phyloP scores from a whole-genome alignment of 2,329 filamentous ascomycete genomes.

The Davidsoniella neocaledoniae region DNA sequence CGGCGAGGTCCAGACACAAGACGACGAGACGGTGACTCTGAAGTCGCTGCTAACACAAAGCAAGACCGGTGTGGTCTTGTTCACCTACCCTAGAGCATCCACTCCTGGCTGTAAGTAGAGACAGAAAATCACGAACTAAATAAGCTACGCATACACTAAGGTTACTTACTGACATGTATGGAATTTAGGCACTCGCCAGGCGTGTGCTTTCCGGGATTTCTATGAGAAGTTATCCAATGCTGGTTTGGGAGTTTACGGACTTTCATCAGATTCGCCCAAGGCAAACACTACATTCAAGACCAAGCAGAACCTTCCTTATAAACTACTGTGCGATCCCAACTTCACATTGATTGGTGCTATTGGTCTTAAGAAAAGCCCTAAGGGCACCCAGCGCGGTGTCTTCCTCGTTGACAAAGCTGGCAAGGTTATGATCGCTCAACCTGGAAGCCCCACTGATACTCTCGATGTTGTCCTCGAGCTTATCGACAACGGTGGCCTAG shows the following conservation, averaged over 20 bases:
- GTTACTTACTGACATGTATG: slow-evolving; percentile 3
- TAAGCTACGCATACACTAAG: neutral
- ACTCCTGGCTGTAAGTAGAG: slow-evolving; percentile 72
- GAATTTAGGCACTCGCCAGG: slow-evolving; percentile 72
- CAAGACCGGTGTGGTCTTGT: slow-evolving; percentile 72
- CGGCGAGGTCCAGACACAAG: slow-evolving; percentile 67
- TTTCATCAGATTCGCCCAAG: slow-evolving; percentile 76
- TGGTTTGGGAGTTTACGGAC: slow-evolving; percentile 75
- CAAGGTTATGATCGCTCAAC: slow-evolving; percentile 58
- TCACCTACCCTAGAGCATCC: slow-evolving; percentile 89
- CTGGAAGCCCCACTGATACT: slow-evolving; percentile 63
- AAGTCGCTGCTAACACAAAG: slow-evolving; percentile 69
- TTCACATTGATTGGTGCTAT: slow-evolving; percentile 66
- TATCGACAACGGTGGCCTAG: slow-evolving; percentile 29
- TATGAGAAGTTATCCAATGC: slow-evolving; percentile 59
- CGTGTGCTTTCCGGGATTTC: slow-evolving; percentile 78
- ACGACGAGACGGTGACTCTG: slow-evolving; percentile 63
- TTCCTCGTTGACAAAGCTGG: slow-evolving; percentile 73
- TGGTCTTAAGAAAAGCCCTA: slow-evolving; percentile 73
- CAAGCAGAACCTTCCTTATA: slow-evolving; percentile 79
- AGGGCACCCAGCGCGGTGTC: slow-evolving; percentile 69
- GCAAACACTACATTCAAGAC: slow-evolving; percentile 85
- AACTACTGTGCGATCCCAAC: slow-evolving; percentile 67
- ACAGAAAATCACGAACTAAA: neutral
- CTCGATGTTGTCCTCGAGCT: slow-evolving; percentile 60